Percentiles rank a stretch among this genome's conserved stretches.
Evolutionary conservation across 371 early-diverging fungal species (phyloP).

Genomic region (Actinomortierella wolfii): DNA sequence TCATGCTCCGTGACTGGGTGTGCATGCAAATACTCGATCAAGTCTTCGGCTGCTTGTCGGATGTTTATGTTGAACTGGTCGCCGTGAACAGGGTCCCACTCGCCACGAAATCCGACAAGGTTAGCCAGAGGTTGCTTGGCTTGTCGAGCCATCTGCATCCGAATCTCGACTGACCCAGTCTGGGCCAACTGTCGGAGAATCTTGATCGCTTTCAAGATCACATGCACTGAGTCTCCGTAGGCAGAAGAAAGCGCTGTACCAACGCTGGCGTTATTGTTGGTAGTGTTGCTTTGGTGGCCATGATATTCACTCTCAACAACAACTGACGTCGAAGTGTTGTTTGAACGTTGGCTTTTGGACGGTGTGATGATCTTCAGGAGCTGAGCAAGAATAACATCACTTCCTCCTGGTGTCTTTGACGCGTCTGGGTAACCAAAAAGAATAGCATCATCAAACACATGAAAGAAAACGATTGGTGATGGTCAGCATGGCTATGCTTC

Average conservation of each 20-base stretch:
- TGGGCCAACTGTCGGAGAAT: constrained; percentile 43
- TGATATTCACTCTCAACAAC: neutral
- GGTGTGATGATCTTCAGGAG: constrained; percentile 38
- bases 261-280: neutral
- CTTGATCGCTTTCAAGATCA: constrained; percentile 38
- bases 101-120: constrained; percentile 26
- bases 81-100: constrained; percentile 41
- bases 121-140: constrained; percentile 20
- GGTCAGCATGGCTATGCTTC: too few relatives aligned
- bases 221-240: constrained; percentile 28
- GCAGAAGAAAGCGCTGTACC: constrained; percentile 3
- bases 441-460: neutral
- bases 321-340: too few relatives aligned
- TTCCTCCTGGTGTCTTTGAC: constrained; percentile 27
- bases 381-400: constrained; percentile 20
- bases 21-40: constrained; percentile 42
- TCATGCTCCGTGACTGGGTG: constrained; percentile 39
- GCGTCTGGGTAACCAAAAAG: constrained; percentile 8
- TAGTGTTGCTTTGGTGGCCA: neutral
- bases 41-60: constrained; percentile 30
- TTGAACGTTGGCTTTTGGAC: neutral
- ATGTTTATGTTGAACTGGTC: constrained; percentile 33
- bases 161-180: constrained; percentile 32
- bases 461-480: neutral
- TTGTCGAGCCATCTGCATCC: constrained; percentile 16